Conservation (phyloP, 2,329 filamentous ascomycete species). For the Pseudogymnoascus sp. region DNA sequence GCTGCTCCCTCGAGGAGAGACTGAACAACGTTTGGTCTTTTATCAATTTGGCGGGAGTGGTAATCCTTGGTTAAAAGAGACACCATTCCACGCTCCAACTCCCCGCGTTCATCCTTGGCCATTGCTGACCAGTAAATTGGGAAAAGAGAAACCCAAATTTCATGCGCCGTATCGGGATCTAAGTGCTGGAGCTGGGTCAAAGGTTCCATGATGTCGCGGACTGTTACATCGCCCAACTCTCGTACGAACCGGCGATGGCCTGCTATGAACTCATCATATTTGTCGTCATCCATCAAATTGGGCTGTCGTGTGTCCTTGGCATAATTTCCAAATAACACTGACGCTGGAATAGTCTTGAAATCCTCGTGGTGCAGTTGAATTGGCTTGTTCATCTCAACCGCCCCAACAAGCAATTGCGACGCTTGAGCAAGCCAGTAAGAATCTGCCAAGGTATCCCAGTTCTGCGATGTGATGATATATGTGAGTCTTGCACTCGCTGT, state of each 20-base stretch:
- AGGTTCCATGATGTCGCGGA: conserved; percentile 83
- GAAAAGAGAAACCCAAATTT: conserved; percentile 87
- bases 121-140: conserved; percentile 90
- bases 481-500: conserved; percentile 81
- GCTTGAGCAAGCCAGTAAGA: conserved; percentile 97
- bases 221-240: conserved; percentile 78
- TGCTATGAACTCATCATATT: conserved; percentile 71
- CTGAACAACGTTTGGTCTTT: conserved; percentile 90
- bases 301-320: conserved; percentile 59
- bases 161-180: conserved; percentile 72
- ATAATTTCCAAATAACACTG: conserved; percentile 66
- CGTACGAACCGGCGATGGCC: conserved; percentile 75
- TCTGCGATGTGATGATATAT: conserved; percentile 85
- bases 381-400: conserved; percentile 74
- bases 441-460: conserved; percentile 92
- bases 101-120: conserved; percentile 77
- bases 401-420: conserved; percentile 84
- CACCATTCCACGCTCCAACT: conserved; percentile 89
- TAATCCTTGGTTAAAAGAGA: conserved; percentile 88
- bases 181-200: conserved; percentile 87
- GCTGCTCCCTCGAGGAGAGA: conserved; percentile 84
- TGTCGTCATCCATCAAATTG: conserved; percentile 70
- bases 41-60: conserved; percentile 88
- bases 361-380: conserved; percentile 77
- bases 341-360: conserved; percentile 69